Evolutionary conservation across 805 yeast genomes (phyloP).

Genomic region (Pichia scutulata): DNA sequence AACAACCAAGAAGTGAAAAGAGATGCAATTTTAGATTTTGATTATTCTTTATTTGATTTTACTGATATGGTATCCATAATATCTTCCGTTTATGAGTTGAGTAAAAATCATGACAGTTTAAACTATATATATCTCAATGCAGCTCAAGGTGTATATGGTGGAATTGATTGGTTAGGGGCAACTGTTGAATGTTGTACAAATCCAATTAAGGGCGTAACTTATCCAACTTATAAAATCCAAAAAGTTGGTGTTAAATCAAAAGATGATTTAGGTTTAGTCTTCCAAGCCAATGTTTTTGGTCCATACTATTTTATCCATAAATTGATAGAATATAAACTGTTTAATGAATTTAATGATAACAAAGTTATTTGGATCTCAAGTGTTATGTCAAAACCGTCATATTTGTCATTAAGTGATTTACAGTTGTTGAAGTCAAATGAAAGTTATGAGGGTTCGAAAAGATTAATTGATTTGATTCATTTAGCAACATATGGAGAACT

Average conservation of each 20-base stretch:
- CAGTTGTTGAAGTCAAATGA: slow-evolving; percentile 55
- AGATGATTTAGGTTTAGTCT: slow-evolving; percentile 81
- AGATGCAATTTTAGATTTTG: slow-evolving; percentile 64
- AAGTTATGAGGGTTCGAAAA: slow-evolving; percentile 89
- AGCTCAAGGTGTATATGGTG: slow-evolving; percentile 80
- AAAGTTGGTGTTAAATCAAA: slow-evolving; percentile 62
- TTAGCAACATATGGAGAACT: slow-evolving; percentile 54
- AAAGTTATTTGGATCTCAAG: slow-evolving; percentile 81
- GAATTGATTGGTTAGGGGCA: slow-evolving; percentile 83
- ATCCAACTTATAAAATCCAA: slow-evolving; percentile 81
- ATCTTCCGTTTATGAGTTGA: slow-evolving; percentile 64
- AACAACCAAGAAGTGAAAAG: slow-evolving; percentile 32
- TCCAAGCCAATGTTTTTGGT: slow-evolving; percentile 95
- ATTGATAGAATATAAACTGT: slow-evolving; percentile 43
- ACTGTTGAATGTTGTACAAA: slow-evolving; percentile 52
- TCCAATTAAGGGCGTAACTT: slow-evolving; percentile 81
- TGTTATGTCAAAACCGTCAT: slow-evolving; percentile 69
- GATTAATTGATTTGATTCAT: slow-evolving; percentile 79
- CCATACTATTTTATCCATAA: slow-evolving; percentile 80
- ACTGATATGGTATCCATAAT: slow-evolving; percentile 80
- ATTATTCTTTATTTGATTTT: slow-evolving; percentile 84
- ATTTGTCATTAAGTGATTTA: slow-evolving; percentile 66
- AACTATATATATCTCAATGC: slow-evolving; percentile 84
- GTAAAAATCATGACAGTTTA: slow-evolving; percentile 53
- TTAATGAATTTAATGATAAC: slow-evolving; percentile 37